These are phyloP conservation scores for Paraconiothyrium brasiliense DNA, from an alignment of 2,329 filamentous ascomycete genomes.

Conservation along the genomic window DNA sequence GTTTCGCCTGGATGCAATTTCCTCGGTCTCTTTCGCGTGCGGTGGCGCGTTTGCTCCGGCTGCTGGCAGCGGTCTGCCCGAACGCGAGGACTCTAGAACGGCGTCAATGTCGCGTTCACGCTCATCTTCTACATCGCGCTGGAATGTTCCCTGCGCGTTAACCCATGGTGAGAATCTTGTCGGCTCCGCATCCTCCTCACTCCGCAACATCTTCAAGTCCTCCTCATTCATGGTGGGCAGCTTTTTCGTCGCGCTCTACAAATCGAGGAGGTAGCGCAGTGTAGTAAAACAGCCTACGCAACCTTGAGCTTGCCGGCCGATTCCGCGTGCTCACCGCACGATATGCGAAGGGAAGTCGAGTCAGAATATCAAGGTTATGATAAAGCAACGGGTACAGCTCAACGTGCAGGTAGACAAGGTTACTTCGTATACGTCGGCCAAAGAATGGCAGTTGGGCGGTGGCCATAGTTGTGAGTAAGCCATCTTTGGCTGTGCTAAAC, in stretches of 20 bases:
- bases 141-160: slow-evolving; percentile 39
- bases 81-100: slow-evolving; percentile 22
- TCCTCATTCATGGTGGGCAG: slow-evolving; percentile 40
- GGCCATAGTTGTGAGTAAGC: neutral
- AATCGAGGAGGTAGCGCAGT: neutral
- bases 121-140: slow-evolving; percentile 29
- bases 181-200: slow-evolving; percentile 40
- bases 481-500: neutral
- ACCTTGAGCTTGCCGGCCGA: neutral
- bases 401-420: neutral
- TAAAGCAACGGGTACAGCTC: neutral
- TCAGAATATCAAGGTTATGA: neutral
- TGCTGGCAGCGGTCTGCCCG: slow-evolving; percentile 15
- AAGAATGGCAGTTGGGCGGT: neutral
- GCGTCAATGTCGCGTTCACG: slow-evolving; percentile 33
- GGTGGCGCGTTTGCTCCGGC: slow-evolving; percentile 17
- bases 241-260: neutral
- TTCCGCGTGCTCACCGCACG: neutral
- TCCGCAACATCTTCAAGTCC: slow-evolving; percentile 41
- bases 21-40: slow-evolving; percentile 30
- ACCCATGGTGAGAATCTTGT: slow-evolving; percentile 38
- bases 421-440: neutral
- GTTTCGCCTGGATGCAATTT: slow-evolving; percentile 33
- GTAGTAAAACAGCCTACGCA: neutral
- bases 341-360: neutral